A percentile compares a stretch with the other conserved stretches of the same genome.
Evolutionary conservation across 106 monocot genomes (phyloP).

Genomic region (Cymbidium sinense): DNA sequence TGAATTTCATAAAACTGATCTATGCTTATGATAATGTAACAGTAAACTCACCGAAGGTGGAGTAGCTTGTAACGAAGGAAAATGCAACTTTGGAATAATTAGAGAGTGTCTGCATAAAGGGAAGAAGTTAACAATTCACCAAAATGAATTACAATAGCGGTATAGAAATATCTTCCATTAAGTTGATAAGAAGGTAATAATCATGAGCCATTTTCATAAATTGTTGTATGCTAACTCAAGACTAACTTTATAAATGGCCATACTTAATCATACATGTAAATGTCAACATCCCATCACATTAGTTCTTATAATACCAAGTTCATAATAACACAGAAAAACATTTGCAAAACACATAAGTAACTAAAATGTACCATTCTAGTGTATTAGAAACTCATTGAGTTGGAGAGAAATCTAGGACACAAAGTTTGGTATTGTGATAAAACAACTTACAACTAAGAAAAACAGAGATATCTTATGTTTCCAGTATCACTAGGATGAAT

Average conservation of each 20-base stretch:
- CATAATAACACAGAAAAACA: background rate
- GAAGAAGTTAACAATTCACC: background rate
- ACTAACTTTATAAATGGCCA: background rate
- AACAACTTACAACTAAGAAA: background rate
- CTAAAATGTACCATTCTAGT: background rate
- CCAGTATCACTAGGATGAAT: background rate
- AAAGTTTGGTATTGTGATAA: background rate
- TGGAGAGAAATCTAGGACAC: background rate
- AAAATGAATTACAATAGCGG: background rate
- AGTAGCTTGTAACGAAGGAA: constrained; percentile 56
- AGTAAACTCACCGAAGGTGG: constrained; percentile 60
- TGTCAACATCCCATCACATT: background rate
- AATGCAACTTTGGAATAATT: constrained; percentile 82
- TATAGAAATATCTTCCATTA: background rate
- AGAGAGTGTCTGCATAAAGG: constrained; percentile 67
- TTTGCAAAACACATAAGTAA: background rate
- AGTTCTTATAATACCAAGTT: background rate
- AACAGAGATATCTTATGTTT: background rate
- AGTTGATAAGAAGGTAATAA: background rate
- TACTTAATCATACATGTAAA: background rate
- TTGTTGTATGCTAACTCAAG: background rate
- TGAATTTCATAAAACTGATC: background rate
- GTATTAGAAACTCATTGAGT: background rate
- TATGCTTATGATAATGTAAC: background rate
- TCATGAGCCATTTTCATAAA: background rate